Evolutionary conservation across 179 eudicot genomes (phyloP), one percentile per base, ranked within the genome.

Genomic region (Beta lomatogona): DNA sequence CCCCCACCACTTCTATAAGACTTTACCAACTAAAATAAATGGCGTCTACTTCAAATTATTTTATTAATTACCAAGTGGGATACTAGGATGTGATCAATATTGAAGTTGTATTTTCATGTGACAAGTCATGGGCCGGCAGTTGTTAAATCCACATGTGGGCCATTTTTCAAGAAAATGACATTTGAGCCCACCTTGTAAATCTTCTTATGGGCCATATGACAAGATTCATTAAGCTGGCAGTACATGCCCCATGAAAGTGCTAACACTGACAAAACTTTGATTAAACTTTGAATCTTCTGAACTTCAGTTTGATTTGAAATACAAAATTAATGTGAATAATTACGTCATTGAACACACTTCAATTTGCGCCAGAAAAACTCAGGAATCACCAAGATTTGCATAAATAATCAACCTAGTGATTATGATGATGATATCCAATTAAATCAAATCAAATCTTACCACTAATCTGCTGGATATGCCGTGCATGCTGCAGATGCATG

Each of bases 261-360:
- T 31, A 65, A 25, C 50, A 16, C 72, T 45, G 73, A 69, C 53
- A 28, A 45, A 69, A 69, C 28, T 52, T 69, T 69, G 73, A 69
- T 44, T 69, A 21, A 71, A 45, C 31, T 48, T 46, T 71, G 15
- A 71, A 71, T 45, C 53, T 71, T 71, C 45, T 19, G 52, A 71
- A 71, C 57, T 71, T 45, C 55, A 71, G 52, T 71, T 71, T 45
- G 74, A 71, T 71, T 55, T 71, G 57, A 71, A 71, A 71, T 71
- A 5, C 11, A 66, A n/a, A 46, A 18, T n/a, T n/a, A 45, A 45
- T 71, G 16, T 41, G 4, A 69, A 69, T 69, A 69, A 69, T 44
- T 41, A 12, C 73, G 22, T 44, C 13, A 9, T 45, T 69, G 25
- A 69, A 69, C 11, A 69, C 41, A 14, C 21, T 68, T 69, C 22